phyloP scores from a whole-genome alignment of 495 filamentous ascomycete genomes.

The Delitschia confertaspora region DNA sequence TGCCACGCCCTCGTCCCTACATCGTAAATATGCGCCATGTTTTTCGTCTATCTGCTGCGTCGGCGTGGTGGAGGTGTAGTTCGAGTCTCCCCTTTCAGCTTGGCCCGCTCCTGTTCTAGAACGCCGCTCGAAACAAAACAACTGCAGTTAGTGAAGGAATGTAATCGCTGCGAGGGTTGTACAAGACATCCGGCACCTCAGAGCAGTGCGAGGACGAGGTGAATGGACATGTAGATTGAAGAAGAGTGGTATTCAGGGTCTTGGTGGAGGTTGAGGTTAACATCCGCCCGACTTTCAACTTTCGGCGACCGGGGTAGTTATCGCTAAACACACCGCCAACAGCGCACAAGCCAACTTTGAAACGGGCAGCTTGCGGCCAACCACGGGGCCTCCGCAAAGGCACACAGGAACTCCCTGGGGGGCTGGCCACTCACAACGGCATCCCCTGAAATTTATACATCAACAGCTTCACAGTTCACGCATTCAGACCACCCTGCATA shows the following conservation, averaged over 20 bases:
- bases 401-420: no score
- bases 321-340: slow-evolving; percentile 17
- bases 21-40: slow-evolving; percentile 94
- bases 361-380: slow-evolving; percentile 6
- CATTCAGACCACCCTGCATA: no score
- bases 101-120: no score
- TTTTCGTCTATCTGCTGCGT: slow-evolving; percentile 6
- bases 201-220: not conserved
- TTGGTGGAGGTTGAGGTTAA: slow-evolving; percentile 2
- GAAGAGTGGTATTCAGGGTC: not conserved
- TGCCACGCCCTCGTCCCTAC: slow-evolving; percentile 97
- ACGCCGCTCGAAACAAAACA: no score
- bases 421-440: no score
- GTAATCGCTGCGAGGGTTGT: no score
- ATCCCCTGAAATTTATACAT: no score
- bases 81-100: slow-evolving; percentile 9
- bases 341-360: slow-evolving; percentile 1
- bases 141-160: no score
- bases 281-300: slow-evolving; percentile 1
- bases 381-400: no score
- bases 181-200: no score
- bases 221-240: not conserved
- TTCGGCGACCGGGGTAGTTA: slow-evolving; percentile 18
- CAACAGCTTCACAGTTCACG: no score
- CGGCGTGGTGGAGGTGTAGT: slow-evolving; percentile 1